Conservation (phyloP, 108 stramenopile genomes). For the Cylindrotheca closterium region DNA sequence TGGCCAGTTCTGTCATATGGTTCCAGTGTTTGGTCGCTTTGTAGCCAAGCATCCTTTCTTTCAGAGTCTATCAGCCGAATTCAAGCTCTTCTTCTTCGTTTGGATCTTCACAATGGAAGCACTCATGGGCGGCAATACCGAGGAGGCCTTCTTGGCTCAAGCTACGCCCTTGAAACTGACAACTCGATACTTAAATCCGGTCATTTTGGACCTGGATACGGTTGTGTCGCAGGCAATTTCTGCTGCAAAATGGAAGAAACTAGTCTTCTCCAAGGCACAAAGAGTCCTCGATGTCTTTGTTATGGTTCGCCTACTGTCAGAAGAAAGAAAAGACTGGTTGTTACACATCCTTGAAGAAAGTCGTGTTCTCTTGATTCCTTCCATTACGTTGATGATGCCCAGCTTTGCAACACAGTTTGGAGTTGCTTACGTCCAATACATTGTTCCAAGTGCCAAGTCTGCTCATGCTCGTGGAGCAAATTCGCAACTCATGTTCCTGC, state of each 20-base stretch:
- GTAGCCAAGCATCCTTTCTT: constrained; percentile 22
- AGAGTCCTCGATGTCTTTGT: constrained; percentile 46
- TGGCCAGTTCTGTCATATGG: constrained; percentile 30
- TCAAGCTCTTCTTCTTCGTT: constrained; percentile 66
- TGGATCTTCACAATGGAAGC: constrained; percentile 74
- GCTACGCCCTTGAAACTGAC: constrained; percentile 27
- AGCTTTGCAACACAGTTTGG: constrained; percentile 73
- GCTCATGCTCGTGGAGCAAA: constrained; percentile 21
- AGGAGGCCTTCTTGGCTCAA: constrained; percentile 17
- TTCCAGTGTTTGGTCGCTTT: constrained; percentile 53
- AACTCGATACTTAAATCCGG: constrained; percentile 1
- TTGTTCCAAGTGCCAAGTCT: constrained; percentile 67
- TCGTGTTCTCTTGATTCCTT: constrained; percentile 58
- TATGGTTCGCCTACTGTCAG: constrained; percentile 48
- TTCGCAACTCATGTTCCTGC: constrained; percentile 48
- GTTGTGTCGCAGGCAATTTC: constrained; percentile 29
- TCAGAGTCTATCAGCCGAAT: constrained; percentile 27
- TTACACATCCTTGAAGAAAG: constrained; percentile 54
- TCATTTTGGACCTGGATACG: constrained; percentile 11
- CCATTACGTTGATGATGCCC: constrained; percentile 78
- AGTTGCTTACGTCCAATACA: constrained; percentile 68
- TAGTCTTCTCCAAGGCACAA: constrained; percentile 22
- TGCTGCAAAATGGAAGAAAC: constrained; percentile 19
- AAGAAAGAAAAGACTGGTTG: constrained; percentile 51
- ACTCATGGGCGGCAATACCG: constrained; percentile 24